phyloP scores from a whole-genome alignment of 805 yeast species.

The Myxozyma kluyveri region DNA sequence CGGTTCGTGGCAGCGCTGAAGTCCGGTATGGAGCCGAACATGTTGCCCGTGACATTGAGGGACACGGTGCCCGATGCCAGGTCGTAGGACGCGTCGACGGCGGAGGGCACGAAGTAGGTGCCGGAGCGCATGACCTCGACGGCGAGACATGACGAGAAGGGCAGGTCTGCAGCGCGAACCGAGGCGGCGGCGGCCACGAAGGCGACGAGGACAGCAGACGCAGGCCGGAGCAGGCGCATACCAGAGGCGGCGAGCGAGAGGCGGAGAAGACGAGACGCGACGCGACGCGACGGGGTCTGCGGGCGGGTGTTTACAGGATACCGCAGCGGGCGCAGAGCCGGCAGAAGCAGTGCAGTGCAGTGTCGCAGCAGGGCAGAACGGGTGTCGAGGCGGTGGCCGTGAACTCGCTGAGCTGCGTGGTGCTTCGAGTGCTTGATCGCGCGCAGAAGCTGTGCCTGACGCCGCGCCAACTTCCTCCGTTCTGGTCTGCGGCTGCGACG shows the following conservation, averaged over 20 bases:
- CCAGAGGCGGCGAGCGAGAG: constrained; percentile 1
- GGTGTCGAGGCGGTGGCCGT: no score
- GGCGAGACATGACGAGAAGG: constrained; percentile 18
- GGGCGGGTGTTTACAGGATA: neutral
- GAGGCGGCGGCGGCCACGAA: neutral
- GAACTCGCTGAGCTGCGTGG: no score
- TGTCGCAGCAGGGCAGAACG: neutral
- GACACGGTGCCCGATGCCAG: constrained; percentile 5
- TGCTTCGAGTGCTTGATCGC: no score
- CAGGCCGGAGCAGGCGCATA: neutral
- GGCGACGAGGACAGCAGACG: constrained; percentile 1
- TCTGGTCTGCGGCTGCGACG: no score
- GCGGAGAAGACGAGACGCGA: no score
- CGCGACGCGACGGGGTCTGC: neutral
- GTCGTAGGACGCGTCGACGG: constrained; percentile 24
- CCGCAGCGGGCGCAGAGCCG: neutral
- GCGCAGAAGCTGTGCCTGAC: no score
- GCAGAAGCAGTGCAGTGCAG: neutral
- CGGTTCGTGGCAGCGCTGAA: constrained; percentile 21
- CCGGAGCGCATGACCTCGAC: constrained; percentile 12
- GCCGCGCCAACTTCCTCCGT: no score
- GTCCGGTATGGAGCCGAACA: constrained; percentile 25
- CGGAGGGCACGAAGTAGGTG: constrained; percentile 22
- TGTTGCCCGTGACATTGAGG: constrained; percentile 17
- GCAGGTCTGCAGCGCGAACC: constrained; percentile 13